Conservation (phyloP, 148 eudicot genomes). For the Nepenthes mirabilis region DNA sequence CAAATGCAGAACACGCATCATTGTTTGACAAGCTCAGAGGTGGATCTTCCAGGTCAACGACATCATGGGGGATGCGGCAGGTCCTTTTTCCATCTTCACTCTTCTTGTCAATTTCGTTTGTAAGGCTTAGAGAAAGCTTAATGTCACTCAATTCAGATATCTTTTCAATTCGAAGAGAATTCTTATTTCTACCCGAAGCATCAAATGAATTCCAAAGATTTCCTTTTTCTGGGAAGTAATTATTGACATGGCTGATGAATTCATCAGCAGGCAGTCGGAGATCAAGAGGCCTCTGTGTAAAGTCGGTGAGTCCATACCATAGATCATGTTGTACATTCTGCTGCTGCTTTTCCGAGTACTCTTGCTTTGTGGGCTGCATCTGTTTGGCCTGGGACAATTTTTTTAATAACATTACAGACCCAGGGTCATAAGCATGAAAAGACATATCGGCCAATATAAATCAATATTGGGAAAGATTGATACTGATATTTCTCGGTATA, state of each 20-base stretch:
- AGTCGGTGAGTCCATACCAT: background rate
- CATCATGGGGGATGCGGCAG: slow-evolving; percentile 7
- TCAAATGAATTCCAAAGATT: slow-evolving; percentile 3
- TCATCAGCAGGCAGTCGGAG: slow-evolving; percentile 30
- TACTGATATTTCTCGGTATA: too few species aligned
- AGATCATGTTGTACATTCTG: background rate
- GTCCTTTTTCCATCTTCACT: slow-evolving; percentile 8
- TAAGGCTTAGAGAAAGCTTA: slow-evolving; percentile 29
- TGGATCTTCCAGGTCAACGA: slow-evolving; percentile 41
- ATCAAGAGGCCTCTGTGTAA: slow-evolving; percentile 21
- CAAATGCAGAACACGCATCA: slow-evolving; percentile 3
- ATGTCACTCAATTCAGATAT: slow-evolving; percentile 15
- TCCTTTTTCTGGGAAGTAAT: slow-evolving; percentile 9
- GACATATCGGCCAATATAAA: background rate
- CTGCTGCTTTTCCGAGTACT: slow-evolving; percentile 7
- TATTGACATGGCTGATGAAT: slow-evolving; percentile 10
- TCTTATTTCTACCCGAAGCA: slow-evolving; percentile 2
- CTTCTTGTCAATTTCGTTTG: slow-evolving; percentile 10
- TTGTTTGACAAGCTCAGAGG: slow-evolving; percentile 4
- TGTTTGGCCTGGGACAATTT: slow-evolving; percentile 15
- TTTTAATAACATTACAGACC: too few species aligned
- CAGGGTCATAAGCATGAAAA: background rate
- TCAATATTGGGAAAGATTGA: background rate
- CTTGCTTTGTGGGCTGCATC: slow-evolving; percentile 5
- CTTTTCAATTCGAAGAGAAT: slow-evolving; percentile 2